Conservation (phyloP, 2,329 filamentous ascomycete genomes). For the Mycosphaerella arachidis region DNA sequence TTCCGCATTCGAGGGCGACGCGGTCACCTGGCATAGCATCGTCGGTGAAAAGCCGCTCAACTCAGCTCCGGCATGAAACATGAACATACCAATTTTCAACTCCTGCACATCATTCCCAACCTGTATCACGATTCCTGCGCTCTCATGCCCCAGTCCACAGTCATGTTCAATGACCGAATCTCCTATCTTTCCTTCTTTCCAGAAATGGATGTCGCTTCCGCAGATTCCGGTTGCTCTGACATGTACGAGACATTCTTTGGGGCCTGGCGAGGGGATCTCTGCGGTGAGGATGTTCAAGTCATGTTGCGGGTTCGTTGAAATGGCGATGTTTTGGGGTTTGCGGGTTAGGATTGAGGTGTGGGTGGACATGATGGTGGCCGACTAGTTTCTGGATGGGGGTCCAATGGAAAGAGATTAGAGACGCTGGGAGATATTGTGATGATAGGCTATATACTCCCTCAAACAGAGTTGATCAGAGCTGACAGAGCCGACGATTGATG, state of each 20-base stretch:
- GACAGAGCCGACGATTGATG: constrained; percentile 1
- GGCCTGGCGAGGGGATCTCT: constrained; percentile 23
- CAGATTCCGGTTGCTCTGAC: constrained; percentile 34
- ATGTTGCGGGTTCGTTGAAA: constrained; percentile 32
- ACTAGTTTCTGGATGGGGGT: too few relatives aligned
- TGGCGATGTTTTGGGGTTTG: constrained; percentile 30
- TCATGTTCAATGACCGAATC: constrained; percentile 20
- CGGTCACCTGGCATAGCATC: constrained; percentile 24
- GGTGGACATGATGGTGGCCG: constrained; percentile 10
- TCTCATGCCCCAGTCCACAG: constrained; percentile 30
- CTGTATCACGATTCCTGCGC: constrained; percentile 25
- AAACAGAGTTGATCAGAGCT: neutral
- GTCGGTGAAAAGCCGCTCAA: neutral
- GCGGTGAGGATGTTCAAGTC: constrained; percentile 24
- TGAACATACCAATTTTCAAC: constrained; percentile 22
- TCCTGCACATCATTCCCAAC: constrained; percentile 22
- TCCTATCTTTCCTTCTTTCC: constrained; percentile 30
- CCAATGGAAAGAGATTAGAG: too few relatives aligned
- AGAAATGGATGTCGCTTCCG: constrained; percentile 32
- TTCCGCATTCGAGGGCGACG: constrained; percentile 33
- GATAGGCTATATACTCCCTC: constrained; percentile 8
- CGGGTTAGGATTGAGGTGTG: constrained; percentile 21
- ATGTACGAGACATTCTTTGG: constrained; percentile 30
- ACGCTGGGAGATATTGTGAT: neutral
- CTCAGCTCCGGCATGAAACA: neutral